Percentiles rank a stretch among this genome's conserved stretches.
Conservation (phyloP, 2,329 filamentous ascomycete genomes). For the Lachnellula suecica region DNA sequence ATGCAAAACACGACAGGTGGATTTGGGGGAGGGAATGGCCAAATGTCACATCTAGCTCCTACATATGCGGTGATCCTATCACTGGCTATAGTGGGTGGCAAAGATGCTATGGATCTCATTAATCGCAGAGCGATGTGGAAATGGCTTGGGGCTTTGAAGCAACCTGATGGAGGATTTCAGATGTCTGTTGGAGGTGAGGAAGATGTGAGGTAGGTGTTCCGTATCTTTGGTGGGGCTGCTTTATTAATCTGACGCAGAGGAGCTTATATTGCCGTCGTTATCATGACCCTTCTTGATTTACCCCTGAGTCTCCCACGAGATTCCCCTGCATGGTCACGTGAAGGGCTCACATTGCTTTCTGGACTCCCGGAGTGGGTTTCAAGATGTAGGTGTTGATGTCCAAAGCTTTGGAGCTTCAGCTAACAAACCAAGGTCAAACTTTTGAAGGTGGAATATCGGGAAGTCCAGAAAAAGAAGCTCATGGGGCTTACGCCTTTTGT, state of each 20-base stretch:
- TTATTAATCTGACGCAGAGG: slow-evolving; percentile 54
- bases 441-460: slow-evolving; percentile 93
- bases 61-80: slow-evolving; percentile 83
- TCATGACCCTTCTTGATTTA: slow-evolving; percentile 80
- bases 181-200: slow-evolving; percentile 86
- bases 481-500: slow-evolving; percentile 96
- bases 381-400: slow-evolving; percentile 59
- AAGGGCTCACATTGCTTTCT: slow-evolving; percentile 66
- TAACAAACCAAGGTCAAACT: slow-evolving; percentile 66
- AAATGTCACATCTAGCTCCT: slow-evolving; percentile 83
- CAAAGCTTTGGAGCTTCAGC: neutral
- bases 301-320: slow-evolving; percentile 76
- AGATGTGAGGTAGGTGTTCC: slow-evolving; percentile 71
- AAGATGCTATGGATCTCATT: slow-evolving; percentile 71
- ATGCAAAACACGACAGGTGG: slow-evolving; percentile 84
- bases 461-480: slow-evolving; percentile 83
- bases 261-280: slow-evolving; percentile 85
- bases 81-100: slow-evolving; percentile 74
- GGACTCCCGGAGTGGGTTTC: slow-evolving; percentile 78
- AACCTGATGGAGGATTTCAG: slow-evolving; percentile 84
- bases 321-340: slow-evolving; percentile 64
- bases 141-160: slow-evolving; percentile 85
- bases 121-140: slow-evolving; percentile 86
- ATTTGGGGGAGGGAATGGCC: slow-evolving; percentile 91
- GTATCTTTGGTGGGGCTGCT: neutral